These are phyloP conservation scores for Boletus semigastroideus DNA, from an alignment of 1,284 basidiomycete species.

Conservation along the genomic window DNA sequence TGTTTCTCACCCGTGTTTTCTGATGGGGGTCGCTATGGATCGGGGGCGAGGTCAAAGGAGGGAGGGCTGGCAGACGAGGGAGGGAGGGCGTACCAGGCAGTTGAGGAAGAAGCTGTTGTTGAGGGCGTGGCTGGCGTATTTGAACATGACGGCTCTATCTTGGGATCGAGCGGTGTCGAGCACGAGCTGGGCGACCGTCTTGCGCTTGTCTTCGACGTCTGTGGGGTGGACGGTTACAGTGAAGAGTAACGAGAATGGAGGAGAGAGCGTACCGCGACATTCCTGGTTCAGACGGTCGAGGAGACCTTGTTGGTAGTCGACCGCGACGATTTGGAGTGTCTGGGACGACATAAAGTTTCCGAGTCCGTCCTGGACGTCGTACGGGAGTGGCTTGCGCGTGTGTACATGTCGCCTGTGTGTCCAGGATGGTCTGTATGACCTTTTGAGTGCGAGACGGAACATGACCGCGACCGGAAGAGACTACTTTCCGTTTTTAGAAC, in stretches of 20 bases:
- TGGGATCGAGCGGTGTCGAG: conserved; percentile 67
- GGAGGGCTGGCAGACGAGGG: too few relatives aligned
- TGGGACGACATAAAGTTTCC: conserved; percentile 71
- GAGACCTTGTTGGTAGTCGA: conserved; percentile 83
- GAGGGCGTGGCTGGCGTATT: conserved; percentile 88
- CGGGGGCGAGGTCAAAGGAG: background rate
- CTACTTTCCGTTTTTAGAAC: conserved; percentile 19
- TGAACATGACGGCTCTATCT: conserved; percentile 75
- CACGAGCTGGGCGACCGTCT: conserved; percentile 73
- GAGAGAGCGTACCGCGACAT: conserved; percentile 57
- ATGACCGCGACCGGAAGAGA: conserved; percentile 14
- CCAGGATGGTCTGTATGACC: conserved; percentile 11
- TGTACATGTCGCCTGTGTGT: conserved; percentile 48
- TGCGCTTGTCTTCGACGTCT: conserved; percentile 62
- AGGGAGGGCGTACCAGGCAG: conserved; percentile 62
- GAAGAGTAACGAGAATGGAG: conserved; percentile 1
- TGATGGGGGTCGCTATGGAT: conserved; percentile 50
- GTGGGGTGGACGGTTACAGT: conserved; percentile 7
- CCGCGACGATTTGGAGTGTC: conserved; percentile 65
- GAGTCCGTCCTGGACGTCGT: conserved; percentile 67
- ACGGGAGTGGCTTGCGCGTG: conserved; percentile 55
- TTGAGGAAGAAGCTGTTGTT: conserved; percentile 97
- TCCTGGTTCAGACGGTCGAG: conserved; percentile 73
- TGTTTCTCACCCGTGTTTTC: conserved; percentile 43
- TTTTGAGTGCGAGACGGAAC: conserved; percentile 27